Base-by-base conservation (phyloP, 2,329 filamentous ascomycete genomes). In the Periconia digitata region DNA sequence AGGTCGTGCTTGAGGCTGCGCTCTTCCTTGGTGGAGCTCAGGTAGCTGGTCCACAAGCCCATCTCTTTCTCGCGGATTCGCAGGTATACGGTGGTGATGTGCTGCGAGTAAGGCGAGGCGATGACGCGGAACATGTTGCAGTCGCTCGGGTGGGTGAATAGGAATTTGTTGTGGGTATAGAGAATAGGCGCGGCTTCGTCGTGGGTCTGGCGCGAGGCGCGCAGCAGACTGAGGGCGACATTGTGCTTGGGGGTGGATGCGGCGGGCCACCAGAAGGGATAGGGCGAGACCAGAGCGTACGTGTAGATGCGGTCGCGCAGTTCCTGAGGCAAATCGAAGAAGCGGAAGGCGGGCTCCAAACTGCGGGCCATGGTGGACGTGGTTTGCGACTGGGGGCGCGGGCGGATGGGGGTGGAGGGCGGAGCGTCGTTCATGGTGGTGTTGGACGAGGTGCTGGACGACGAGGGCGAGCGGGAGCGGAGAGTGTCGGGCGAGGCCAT, bases 61-160 rank as follows among this genome's bases (percentile, higher is more conserved):
- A 72, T 52, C 41, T 73, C 70, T 29, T 64, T 64, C 37, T 72
- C 68, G 34, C 64, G 63, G 38, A 72, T 66, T 23, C 67, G 64
- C 23, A 73, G 61, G 48, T 64, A 67, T 4, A 71, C 63, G 8
- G 55, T 60, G 22, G 56, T 56, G 12, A 72, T 65, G 40, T 54
- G 50, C 16, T 53, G 46, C 3, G 66, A 63, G 36, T 56, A 59
- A 6, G 59, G 59, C 8, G 66, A 63, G 13, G 66, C 47, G 20
- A 70, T 54, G 38, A 71, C 58, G 50, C 68, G 63, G 54, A 73
- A 73, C 52, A 73, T 66, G 57, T 69, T 73, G 54, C 64, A 69
- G 47, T 73, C 70, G 42, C 63, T 68, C 6, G 70, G 70, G 43
- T 73, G 70, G 4, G 59, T 63, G 59, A 73, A 73, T 44, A 69